A percentile compares a stretch with the other conserved stretches of the same genome.
These are phyloP conservation scores for Dryadomyces quercus-mongolicae DNA, from an alignment of 2,329 filamentous ascomycete species.

Conservation along the genomic window DNA sequence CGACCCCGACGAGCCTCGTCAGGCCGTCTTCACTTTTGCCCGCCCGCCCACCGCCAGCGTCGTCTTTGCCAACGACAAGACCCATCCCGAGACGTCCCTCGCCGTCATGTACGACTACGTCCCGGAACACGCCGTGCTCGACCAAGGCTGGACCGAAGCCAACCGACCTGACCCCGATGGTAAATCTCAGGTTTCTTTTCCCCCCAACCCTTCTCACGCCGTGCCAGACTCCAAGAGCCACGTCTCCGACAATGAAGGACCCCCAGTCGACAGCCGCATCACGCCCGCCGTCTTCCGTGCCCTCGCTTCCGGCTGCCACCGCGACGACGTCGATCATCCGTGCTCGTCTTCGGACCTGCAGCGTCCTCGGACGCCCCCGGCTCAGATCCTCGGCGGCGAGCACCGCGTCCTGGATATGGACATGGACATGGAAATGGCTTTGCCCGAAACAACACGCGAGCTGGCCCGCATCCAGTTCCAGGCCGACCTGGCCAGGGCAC, in stretches of 20 bases:
- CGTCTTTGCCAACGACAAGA: not conserved
- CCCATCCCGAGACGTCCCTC: not conserved
- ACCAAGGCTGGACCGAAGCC: slow-evolving; percentile 7
- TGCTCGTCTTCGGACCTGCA: too few relatives aligned
- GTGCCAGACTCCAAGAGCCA: slow-evolving; percentile 9
- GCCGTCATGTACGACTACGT: slow-evolving; percentile 1
- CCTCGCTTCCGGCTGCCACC: slow-evolving; percentile 9
- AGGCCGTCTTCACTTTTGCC: slow-evolving; percentile 7
- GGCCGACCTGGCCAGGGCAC: not conserved
- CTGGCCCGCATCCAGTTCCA: too few relatives aligned
- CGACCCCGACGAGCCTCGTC: not conserved
- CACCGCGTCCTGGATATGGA: too few relatives aligned
- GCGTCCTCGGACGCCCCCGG: not conserved
- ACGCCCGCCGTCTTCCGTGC: slow-evolving; percentile 10
- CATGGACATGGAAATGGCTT: too few relatives aligned
- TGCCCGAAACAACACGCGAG: not conserved
- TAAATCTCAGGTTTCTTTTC: too few relatives aligned
- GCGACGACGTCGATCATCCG: slow-evolving; percentile 3
- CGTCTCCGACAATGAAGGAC: slow-evolving; percentile 29
- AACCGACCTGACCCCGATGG: slow-evolving; percentile 2
- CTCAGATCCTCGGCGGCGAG: too few relatives aligned
- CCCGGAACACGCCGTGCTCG: slow-evolving; percentile 1
- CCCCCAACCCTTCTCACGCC: too few relatives aligned
- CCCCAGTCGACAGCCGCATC: slow-evolving; percentile 17
- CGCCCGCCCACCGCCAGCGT: not conserved